A percentile compares a stretch with the other conserved stretches of the same genome.
Evolutionary conservation across 2,329 filamentous ascomycete species (phyloP).

Genomic region (Diaporthe helianthi): DNA sequence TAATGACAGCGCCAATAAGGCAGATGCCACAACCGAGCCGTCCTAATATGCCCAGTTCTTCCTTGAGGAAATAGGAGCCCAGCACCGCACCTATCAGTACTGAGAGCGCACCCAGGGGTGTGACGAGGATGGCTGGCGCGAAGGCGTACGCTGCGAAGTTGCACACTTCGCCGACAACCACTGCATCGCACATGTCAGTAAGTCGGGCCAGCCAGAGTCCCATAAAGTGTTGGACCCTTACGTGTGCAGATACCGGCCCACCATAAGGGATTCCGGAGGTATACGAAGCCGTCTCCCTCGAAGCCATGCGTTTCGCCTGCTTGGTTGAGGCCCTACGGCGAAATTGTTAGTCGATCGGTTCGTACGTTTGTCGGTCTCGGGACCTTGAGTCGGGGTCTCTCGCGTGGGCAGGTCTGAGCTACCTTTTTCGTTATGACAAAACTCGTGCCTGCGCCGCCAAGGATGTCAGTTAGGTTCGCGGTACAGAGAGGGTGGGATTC

Average conservation of each 20-base stretch:
- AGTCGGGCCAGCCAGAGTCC: neutral
- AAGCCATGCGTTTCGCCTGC: constrained; percentile 92
- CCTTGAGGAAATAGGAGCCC: constrained; percentile 91
- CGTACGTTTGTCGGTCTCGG: neutral
- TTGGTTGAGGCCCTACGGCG: constrained; percentile 79
- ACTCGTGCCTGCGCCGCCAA: constrained; percentile 72
- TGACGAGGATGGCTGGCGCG: constrained; percentile 97
- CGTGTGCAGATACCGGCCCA: constrained; percentile 93
- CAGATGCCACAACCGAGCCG: constrained; percentile 97
- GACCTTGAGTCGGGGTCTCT: constrained; percentile 28
- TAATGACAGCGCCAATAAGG: constrained; percentile 94
- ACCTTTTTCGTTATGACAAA: constrained; percentile 99
- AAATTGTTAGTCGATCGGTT: constrained; percentile 20
- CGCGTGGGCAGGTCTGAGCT: constrained; percentile 40
- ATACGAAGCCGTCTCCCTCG: constrained; percentile 94
- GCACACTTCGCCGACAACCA: constrained; percentile 91
- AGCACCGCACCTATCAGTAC: constrained; percentile 95
- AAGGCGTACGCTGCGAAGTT: constrained; percentile 99
- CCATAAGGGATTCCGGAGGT: constrained; percentile 94
- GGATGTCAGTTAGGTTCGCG: constrained; percentile 36
- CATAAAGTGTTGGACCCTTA: constrained; percentile 54
- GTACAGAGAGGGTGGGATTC: neutral
- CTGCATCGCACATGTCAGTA: constrained; percentile 52
- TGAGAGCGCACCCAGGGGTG: constrained; percentile 89
- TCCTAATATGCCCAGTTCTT: constrained; percentile 87